A percentile compares a stretch with the other conserved stretches of the same genome.
Conservation (phyloP, 1,284 basidiomycete genomes). For the Rhizoctonia solani region DNA sequence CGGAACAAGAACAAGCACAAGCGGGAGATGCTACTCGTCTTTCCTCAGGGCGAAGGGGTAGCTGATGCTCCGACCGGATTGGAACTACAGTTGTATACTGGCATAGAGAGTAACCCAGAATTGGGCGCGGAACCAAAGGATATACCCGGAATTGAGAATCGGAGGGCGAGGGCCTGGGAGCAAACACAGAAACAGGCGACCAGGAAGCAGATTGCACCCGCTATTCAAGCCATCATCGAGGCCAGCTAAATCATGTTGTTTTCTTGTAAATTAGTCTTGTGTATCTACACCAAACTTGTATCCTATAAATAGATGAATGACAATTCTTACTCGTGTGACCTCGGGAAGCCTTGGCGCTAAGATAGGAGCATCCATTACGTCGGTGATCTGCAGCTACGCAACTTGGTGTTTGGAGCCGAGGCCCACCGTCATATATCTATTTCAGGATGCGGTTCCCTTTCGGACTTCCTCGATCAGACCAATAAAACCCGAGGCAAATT, state of each 20-base stretch:
- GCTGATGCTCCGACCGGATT: conserved; percentile 35
- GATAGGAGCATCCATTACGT: neutral
- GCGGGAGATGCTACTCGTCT: conserved; percentile 70
- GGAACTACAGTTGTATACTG: conserved; percentile 45
- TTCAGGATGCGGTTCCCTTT: too few relatives aligned
- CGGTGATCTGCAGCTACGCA: neutral
- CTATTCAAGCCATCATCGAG: conserved; percentile 58
- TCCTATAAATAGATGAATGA: too few relatives aligned
- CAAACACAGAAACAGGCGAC: conserved; percentile 77
- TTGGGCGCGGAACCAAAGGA: conserved; percentile 52
- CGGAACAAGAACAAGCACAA: conserved; percentile 56
- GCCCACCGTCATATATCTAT: too few relatives aligned
- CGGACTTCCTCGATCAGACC: too few relatives aligned
- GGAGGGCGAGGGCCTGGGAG: conserved; percentile 61
- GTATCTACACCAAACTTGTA: too few relatives aligned
- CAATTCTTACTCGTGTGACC: too few relatives aligned
- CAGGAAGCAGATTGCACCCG: conserved; percentile 79
- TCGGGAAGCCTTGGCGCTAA: neutral
- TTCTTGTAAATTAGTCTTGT: neutral
- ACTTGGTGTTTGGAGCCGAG: too few relatives aligned
- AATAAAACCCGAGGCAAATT: too few relatives aligned
- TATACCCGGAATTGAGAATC: conserved; percentile 43
- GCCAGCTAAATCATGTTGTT: conserved; percentile 2
- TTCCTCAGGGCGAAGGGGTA: conserved; percentile 42
- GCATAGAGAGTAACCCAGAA: conserved; percentile 60